Base-by-base conservation (phyloP, 208 protist species). In the Naegleria fowleri region DNA sequence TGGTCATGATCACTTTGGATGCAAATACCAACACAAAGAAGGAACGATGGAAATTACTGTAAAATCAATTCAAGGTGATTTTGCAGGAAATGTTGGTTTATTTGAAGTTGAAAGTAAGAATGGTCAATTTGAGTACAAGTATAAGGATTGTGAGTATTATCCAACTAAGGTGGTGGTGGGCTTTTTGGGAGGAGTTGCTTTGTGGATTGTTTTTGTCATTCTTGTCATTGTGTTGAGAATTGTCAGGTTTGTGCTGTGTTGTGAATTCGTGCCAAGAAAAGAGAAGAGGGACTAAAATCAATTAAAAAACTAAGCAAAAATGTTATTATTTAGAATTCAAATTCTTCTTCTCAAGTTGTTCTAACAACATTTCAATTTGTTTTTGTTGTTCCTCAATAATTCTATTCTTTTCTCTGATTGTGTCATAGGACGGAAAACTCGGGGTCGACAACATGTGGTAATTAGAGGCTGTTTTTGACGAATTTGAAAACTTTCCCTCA, bases 1-100 rank as follows among this genome's bases (percentile, higher is more conserved):
- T 87, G 83, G 83, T 51, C 83, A 87, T 51, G 83, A 87, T 87
- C 83, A 87, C 33, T 25, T 51, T 87, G 83, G 83, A 36, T 87
- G 83, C 29, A 33, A 29, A 7, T 87, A 87, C 15, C 40, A 41
- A 51, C 83, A 87, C 83, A 87, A 22, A 2, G 41, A 51, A 22
- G 41, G 40, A 52, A 19, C 83, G 1, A 16, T 36, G 38, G 36
- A 87, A 51, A 51, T 40, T 51, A 87, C 83, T 29, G 83, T 87
- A 0, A 87, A 36, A 51, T 40, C 83, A 29, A 52, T 87, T 51
- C 15, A 40, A 36, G 83, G 83, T 87, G 83, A 87, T 87, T 38
- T 40, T 87, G 83, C 38, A 36, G 83, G 83, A 16, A 51, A 87
- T 51, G 19, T 87, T 87, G 83, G 83, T 51, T 38, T 87, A 39